phyloP scores from a whole-genome alignment of 257 asterid genomes.

The Lycium barbarum region DNA sequence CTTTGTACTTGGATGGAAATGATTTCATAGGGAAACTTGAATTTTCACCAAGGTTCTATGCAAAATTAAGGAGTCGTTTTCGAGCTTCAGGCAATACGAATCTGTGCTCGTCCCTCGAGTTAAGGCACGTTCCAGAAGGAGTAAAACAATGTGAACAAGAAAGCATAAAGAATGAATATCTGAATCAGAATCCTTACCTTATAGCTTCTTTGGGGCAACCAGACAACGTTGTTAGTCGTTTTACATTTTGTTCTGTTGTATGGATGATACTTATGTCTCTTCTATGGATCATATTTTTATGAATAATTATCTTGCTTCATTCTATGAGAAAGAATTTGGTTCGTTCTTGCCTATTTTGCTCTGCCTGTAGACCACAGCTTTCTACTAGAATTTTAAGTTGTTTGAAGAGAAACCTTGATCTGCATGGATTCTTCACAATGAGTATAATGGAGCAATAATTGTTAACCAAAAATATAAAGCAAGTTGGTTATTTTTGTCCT shows the following conservation, averaged over 20 bases:
- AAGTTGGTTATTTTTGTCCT: background rate
- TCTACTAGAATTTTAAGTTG: background rate
- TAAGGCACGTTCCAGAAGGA: slow-evolving; percentile 33
- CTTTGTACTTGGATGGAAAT: slow-evolving; percentile 42
- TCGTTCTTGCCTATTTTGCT: background rate
- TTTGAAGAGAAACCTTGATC: background rate
- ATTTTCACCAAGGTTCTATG: slow-evolving; percentile 42
- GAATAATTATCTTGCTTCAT: background rate
- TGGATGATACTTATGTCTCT: background rate
- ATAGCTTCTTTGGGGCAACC: slow-evolving; percentile 12
- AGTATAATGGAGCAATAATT: background rate
- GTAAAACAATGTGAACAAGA: slow-evolving; percentile 41
- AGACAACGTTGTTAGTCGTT: background rate
- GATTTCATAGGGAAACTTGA: slow-evolving; percentile 45
- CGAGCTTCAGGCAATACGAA: slow-evolving; percentile 40
- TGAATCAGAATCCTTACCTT: background rate
- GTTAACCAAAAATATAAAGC: background rate
- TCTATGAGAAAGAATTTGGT: background rate
- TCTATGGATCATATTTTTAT: background rate
- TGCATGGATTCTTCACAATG: background rate
- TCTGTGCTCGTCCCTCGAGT: slow-evolving; percentile 35
- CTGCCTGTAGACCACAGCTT: background rate
- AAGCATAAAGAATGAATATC: background rate
- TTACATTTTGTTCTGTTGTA: slow-evolving; percentile 13
- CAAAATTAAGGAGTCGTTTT: slow-evolving; percentile 43